Base-by-base conservation (phyloP, 768 basidiomycete species). In the Lactifluus hygrophoroides region DNA sequence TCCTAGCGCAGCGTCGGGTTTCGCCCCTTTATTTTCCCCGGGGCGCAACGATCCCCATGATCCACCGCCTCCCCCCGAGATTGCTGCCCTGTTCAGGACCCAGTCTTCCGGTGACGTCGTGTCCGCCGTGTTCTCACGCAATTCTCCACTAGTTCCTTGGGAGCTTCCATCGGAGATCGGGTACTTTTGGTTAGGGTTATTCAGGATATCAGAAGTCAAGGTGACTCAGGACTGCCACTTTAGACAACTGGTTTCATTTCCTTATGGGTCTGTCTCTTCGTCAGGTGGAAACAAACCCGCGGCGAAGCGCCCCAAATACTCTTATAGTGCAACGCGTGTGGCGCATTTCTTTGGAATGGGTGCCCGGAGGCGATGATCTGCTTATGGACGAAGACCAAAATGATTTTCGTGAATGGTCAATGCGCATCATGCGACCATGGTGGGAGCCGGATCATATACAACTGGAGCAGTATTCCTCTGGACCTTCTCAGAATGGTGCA, bases 71-170 rank as follows among this genome's bases (percentile, higher is more conserved):
- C 62, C 62, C 34, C 43, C 59, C 2, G 62, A 63, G 38, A 54
- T 63, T 17, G 14, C 49, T 3, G 23, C 49, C 5, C 16, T 63
- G 21, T 50, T 63, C 7, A n/a, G 8, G 5, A 16, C 28, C 16
- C n/a, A 56, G 28, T 19, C 27, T 9, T 34, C 37, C 10, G 53
- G 54, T 14, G 40, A 35, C 3, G 53, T 42, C 3, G 47, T 64
- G 17, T 34, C 63, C 19, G 23, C 56, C 13, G 28, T 64, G 27
- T 48, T 64, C 17, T 25, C 60, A 27, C 63, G 61, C 16, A 43
- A 47, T 5, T 62, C 63, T 3, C 63, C 61, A 16, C 28, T 64
- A 28, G 61, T 63, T 17, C 63, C 52, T 17, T 64, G 63, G 63
- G n/a, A 28, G 8, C 61, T 64, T 10, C 56, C 63, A 7, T 51